phyloP scores from a whole-genome alignment of 2,329 filamentous ascomycete genomes.

The Ophiostoma ulmi region DNA sequence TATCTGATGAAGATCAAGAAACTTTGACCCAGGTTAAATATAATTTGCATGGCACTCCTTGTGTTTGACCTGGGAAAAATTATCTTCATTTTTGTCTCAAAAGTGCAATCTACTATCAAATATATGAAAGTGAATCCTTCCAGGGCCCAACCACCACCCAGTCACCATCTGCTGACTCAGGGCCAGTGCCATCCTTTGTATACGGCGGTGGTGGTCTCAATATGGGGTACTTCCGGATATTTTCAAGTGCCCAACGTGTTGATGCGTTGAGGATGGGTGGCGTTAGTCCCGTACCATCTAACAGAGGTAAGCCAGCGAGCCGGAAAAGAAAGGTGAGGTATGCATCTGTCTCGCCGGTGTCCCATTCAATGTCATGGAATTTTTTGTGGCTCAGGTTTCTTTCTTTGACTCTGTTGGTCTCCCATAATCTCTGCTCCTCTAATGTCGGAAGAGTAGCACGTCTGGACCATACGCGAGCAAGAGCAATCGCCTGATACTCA shows the following conservation, averaged over 20 bases:
- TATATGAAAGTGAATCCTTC: conserved; percentile 18
- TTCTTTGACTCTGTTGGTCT: conserved; percentile 36
- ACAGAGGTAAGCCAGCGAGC: conserved; percentile 45
- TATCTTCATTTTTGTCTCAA: neutral
- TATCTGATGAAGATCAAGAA: too few species aligned
- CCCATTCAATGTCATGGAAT: conserved; percentile 52
- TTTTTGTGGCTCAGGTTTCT: conserved; percentile 35
- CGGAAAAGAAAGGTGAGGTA: conserved; percentile 45
- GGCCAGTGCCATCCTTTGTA: neutral
- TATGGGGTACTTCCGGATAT: conserved; percentile 45
- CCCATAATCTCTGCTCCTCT: conserved; percentile 44
- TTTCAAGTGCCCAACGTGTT: conserved; percentile 45
- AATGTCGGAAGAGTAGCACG: conserved; percentile 40
- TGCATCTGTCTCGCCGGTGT: conserved; percentile 45
- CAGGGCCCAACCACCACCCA: conserved; percentile 14
- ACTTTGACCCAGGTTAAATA: too few species aligned
- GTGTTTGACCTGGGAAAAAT: neutral
- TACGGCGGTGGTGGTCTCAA: neutral
- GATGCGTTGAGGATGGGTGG: conserved; percentile 44
- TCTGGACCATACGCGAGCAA: conserved; percentile 35
- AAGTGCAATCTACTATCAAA: neutral
- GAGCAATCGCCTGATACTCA: conserved; percentile 38
- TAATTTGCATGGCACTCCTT: too few species aligned
- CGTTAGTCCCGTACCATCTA: conserved; percentile 44
- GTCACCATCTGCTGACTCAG: neutral